These are phyloP conservation scores for Colletotrichum sp. DNA, from an alignment of 2,329 filamentous ascomycete species.

Conservation along the genomic window DNA sequence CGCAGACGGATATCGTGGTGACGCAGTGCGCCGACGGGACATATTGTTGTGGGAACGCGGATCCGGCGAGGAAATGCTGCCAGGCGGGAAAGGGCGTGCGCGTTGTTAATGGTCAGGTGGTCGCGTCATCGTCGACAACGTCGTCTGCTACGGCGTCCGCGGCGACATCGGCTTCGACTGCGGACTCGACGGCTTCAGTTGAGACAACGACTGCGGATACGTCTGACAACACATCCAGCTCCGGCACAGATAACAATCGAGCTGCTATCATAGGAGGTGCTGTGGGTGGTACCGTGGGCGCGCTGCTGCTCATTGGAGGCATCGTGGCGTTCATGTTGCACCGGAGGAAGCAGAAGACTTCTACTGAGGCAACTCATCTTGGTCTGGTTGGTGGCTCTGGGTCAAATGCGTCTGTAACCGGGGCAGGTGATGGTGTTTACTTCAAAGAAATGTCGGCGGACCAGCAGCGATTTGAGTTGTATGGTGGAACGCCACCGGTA, in stretches of 20 bases:
- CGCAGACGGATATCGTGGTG: background rate
- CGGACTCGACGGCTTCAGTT: background rate
- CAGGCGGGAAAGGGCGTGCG: background rate
- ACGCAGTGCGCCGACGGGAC: background rate
- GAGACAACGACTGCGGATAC: background rate
- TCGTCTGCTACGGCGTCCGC: background rate
- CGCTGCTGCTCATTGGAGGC: background rate
- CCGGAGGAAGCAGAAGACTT: background rate
- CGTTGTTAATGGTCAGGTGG: background rate
- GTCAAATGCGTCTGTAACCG: background rate
- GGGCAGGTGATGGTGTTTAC: background rate
- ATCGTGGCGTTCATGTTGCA: background rate
- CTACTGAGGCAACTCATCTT: background rate
- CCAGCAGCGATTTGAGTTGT: background rate
- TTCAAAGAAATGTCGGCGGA: background rate
- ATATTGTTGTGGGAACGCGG: background rate
- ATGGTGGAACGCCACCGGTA: background rate
- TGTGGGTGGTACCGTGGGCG: background rate
- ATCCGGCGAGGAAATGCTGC: background rate
- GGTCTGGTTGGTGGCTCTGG: background rate
- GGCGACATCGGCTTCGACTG: background rate
- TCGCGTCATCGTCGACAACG: background rate
- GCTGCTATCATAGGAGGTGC: background rate
- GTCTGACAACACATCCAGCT: fast-evolving
- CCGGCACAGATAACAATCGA: background rate